Conservation (phyloP, 352 stramenopile genomes). For the Pythium brachiatum region DNA sequence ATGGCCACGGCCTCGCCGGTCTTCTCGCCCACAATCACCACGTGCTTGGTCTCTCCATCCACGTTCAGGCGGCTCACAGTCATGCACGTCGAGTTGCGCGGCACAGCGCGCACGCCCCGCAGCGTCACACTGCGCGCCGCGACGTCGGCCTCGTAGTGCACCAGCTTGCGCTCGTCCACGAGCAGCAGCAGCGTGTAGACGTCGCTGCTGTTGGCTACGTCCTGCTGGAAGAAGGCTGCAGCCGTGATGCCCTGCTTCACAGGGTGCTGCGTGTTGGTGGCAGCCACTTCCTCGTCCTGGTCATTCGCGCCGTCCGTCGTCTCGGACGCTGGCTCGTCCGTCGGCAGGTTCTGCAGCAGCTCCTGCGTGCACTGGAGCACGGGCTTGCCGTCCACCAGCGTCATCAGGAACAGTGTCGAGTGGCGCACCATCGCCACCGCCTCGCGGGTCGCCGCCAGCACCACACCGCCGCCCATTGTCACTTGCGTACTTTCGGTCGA, state of each 20-base stretch:
- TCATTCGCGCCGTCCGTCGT: neutral
- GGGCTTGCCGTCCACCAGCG: constrained; percentile 14
- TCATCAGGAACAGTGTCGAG: constrained; percentile 56
- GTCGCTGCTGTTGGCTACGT: constrained; percentile 11
- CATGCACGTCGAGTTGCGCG: constrained; percentile 76
- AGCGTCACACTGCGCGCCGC: constrained; percentile 37
- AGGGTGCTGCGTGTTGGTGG: constrained; percentile 23
- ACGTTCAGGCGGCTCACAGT: constrained; percentile 33
- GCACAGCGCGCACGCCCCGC: constrained; percentile 38
- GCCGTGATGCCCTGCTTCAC: constrained; percentile 25
- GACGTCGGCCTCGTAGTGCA: constrained; percentile 68
- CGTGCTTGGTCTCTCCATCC: constrained; percentile 40
- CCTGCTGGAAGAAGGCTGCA: constrained; percentile 25
- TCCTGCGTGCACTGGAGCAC: constrained; percentile 21
- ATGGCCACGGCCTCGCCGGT: constrained; percentile 77
- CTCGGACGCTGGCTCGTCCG: neutral
- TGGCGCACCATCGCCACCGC: constrained; percentile 52
- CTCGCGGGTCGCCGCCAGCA: constrained; percentile 36
- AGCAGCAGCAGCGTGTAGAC: constrained; percentile 58
- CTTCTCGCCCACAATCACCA: constrained; percentile 75
- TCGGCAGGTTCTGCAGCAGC: constrained; percentile 19
- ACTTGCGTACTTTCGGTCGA: neutral
- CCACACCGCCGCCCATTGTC: constrained; percentile 53
- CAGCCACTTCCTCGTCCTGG: constrained; percentile 10
- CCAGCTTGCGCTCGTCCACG: constrained; percentile 67